Evolutionary conservation across 768 basidiomycete species (phyloP), one percentile per base, ranked within the genome.

Genomic region (Auricularia auricula-judae): DNA sequence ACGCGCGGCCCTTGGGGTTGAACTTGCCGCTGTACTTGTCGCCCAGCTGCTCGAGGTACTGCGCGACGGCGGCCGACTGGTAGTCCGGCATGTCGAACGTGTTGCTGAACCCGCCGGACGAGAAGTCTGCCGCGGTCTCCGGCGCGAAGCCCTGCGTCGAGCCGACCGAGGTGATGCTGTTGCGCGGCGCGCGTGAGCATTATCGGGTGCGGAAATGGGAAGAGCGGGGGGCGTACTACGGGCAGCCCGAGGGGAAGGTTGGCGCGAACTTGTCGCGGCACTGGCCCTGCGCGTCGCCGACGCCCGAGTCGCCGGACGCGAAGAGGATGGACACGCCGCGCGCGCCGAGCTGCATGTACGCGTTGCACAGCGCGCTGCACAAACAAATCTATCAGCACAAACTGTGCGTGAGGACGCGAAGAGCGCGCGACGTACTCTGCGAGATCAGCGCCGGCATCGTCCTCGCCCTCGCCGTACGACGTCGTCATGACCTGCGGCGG

Each of bases 391-490:
- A 44, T 51, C 47, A 51, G 56, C 51, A 39, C 53, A 42, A 18
- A 54, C n/a, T 47, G 3, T 1, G 5, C 18, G 7, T 11, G 16
- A 62, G 53, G 11, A 12, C 56, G 11, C 62, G 36, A 7, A 33
- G 21, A 0, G 11, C 2, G 23, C 23, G 23, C 23, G 1, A 29
- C 70, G 36, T 36, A 72, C 71, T 67, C 64, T 2, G 70, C 71
- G 5, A 72, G 51, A 10, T 60, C 53, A 23, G 23, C 34, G 33
- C 66, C 67, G 43, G 72, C 65, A 21, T 61, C 66, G 44, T 42
- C 21, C 65, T 74, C 73, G 68, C 71, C 65, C 60, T 67, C 61
- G 53, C 72, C 74, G 66, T 71, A 73, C 63, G 68, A 68, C 23
- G 74, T 73, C 10, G 72, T 68, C 42, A 74, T 65, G 1, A 75